Evolutionary conservation across 1,284 basidiomycete species (phyloP).

Genomic region (Ustilago crameri): DNA sequence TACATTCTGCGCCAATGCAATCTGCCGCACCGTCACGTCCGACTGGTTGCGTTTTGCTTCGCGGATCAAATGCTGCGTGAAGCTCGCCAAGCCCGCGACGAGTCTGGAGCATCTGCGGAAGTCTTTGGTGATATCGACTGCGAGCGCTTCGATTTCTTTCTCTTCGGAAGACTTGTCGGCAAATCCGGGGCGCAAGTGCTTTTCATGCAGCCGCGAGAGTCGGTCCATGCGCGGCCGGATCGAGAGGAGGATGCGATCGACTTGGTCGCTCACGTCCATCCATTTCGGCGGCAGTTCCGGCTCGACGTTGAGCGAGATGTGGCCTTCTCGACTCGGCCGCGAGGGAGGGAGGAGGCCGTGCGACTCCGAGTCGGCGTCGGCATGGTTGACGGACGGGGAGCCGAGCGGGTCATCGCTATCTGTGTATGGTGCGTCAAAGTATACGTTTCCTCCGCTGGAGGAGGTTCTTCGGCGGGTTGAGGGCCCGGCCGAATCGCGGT

Average conservation of each 20-base stretch:
- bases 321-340: constrained; percentile 21
- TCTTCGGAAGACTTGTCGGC: constrained; percentile 92
- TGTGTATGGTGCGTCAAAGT: constrained; percentile 58
- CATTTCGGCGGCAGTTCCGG: constrained; percentile 63
- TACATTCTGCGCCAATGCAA: constrained; percentile 84
- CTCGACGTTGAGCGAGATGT: constrained; percentile 14
- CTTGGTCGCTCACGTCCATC: constrained; percentile 63
- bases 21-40: constrained; percentile 59
- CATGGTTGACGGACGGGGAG: constrained; percentile 16
- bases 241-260: constrained; percentile 49
- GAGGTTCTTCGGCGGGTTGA: constrained; percentile 9
- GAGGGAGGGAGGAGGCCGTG: constrained; percentile 20
- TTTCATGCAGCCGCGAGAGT: constrained; percentile 93
- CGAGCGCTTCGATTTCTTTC: constrained; percentile 87
- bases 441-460: neutral
- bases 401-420: constrained; percentile 35
- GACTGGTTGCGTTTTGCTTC: constrained; percentile 61
- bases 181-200: constrained; percentile 94
- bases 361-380: constrained; percentile 1
- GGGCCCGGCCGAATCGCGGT: constrained; percentile 78
- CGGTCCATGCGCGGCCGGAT: constrained; percentile 69
- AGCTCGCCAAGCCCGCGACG: constrained; percentile 52
- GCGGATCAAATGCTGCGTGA: constrained; percentile 72
- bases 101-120: constrained; percentile 56
- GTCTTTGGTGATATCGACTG: constrained; percentile 81